A percentile compares a stretch with the other conserved stretches of the same genome.
phyloP scores from a whole-genome alignment of 2,329 filamentous ascomycete species.

The Xylariaceae sp. region DNA sequence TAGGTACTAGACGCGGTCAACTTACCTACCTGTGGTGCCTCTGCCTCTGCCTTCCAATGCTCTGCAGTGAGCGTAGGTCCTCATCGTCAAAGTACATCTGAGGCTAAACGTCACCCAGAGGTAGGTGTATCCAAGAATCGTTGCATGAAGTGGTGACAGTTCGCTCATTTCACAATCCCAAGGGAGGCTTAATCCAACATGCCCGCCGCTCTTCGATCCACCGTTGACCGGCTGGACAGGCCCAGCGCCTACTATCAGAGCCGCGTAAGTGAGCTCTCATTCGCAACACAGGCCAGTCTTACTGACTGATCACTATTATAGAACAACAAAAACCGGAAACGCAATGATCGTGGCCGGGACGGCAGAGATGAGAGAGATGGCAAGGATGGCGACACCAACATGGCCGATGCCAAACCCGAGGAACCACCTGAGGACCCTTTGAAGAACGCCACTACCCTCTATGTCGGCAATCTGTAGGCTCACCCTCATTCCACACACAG shows the following conservation, averaged over 20 bases:
- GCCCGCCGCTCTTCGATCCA: constrained; percentile 54
- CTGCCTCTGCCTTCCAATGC: no score
- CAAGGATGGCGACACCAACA: constrained; percentile 48
- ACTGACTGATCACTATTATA: constrained; percentile 9
- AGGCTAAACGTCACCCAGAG: no score
- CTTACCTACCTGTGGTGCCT: no score
- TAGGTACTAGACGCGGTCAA: no score
- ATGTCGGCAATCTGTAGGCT: constrained; percentile 87
- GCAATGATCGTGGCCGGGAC: constrained; percentile 47
- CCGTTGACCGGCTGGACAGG: constrained; percentile 87
- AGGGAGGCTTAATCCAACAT: constrained; percentile 30
- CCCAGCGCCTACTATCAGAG: constrained; percentile 90
- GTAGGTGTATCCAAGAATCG: no score
- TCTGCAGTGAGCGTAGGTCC: no score
- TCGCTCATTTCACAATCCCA: no score
- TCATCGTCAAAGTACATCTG: no score
- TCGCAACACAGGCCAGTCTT: neutral
- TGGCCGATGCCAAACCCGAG: constrained; percentile 38
- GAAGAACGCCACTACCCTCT: constrained; percentile 85
- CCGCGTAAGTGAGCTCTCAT: constrained; percentile 55
- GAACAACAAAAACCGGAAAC: constrained; percentile 66
- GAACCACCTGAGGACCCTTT: constrained; percentile 71
- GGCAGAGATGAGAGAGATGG: constrained; percentile 46
- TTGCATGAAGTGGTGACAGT: no score
- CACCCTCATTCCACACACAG: neutral